Conservation (phyloP, 768 basidiomycete genomes). For the Trametes maxima region DNA sequence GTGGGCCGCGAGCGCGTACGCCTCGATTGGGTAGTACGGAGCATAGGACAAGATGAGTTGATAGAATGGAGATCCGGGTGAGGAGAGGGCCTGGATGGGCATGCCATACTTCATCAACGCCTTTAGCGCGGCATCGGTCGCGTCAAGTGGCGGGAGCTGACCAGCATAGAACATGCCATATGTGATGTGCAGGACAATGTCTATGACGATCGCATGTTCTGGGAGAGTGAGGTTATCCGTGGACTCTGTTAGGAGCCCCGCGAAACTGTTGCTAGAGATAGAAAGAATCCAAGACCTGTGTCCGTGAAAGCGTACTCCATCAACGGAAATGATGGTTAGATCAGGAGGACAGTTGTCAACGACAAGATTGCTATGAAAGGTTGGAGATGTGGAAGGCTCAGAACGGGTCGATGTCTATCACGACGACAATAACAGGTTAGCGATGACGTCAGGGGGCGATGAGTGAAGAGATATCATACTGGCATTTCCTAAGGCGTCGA, state of each 20-base stretch:
- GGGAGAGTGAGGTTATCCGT: slow-evolving; percentile 26
- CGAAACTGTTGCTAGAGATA: slow-evolving; percentile 33
- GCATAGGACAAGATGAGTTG: slow-evolving; percentile 37
- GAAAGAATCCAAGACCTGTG: slow-evolving; percentile 26
- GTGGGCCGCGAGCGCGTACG: slow-evolving; percentile 46
- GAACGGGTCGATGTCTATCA: too few species aligned
- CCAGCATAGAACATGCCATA: slow-evolving; percentile 32
- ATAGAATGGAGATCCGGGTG: slow-evolving; percentile 33
- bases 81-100: slow-evolving; percentile 26
- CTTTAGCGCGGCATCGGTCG: slow-evolving; percentile 26
- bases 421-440: too few species aligned
- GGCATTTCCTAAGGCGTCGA: too few species aligned
- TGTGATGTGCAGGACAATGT: slow-evolving; percentile 36
- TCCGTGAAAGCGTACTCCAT: slow-evolving; percentile 35
- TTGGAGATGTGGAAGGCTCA: slow-evolving; percentile 1
- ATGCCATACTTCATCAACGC: slow-evolving; percentile 32
- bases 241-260: slow-evolving; percentile 16
- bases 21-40: slow-evolving; percentile 39
- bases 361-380: slow-evolving; percentile 20
- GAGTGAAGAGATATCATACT: too few species aligned
- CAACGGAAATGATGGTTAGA: slow-evolving; percentile 31
- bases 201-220: slow-evolving; percentile 32
- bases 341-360: slow-evolving; percentile 22
- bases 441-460: too few species aligned
- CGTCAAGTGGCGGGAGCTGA: slow-evolving; percentile 30